Conservation (phyloP, 2,329 filamentous ascomycete genomes). For the Curvularia eragrostidis region DNA sequence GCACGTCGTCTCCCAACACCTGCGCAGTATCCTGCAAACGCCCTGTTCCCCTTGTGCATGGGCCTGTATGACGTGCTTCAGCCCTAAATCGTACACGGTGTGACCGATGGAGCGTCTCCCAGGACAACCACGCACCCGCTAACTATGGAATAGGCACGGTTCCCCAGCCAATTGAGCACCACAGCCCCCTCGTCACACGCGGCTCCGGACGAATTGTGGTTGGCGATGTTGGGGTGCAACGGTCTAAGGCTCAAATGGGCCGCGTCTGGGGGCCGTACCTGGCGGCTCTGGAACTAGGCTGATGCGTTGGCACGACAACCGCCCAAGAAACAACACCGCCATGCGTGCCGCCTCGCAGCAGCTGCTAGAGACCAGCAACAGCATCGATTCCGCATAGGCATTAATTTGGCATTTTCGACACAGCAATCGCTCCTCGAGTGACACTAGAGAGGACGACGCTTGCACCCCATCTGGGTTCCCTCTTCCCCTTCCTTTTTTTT, state of each 20-base stretch:
- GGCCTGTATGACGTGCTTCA: slow-evolving; percentile 5
- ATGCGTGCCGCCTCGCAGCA: slow-evolving; percentile 12
- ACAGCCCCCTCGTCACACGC: slow-evolving; percentile 10
- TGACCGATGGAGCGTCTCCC: slow-evolving; percentile 4
- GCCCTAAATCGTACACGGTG: slow-evolving; percentile 8
- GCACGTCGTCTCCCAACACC: background rate
- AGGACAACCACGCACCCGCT: slow-evolving; percentile 3
- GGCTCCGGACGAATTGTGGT: slow-evolving; percentile 6
- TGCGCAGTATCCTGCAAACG: slow-evolving; percentile 11
- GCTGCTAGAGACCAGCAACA: slow-evolving; percentile 9
- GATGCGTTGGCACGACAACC: slow-evolving; percentile 19
- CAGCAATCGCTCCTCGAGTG: slow-evolving; percentile 16
- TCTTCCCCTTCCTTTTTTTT: slow-evolving; percentile 1
- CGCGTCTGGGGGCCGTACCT: slow-evolving; percentile 15
- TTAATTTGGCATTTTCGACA: slow-evolving; percentile 25
- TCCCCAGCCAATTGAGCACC: slow-evolving; percentile 8
- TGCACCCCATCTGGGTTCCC: slow-evolving; percentile 3
- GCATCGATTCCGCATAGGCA: slow-evolving; percentile 25
- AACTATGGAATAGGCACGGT: slow-evolving; percentile 1
- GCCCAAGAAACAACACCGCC: slow-evolving; percentile 20
- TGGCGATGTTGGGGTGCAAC: slow-evolving; percentile 8
- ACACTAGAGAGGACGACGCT: slow-evolving; percentile 7
- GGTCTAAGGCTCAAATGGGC: slow-evolving; percentile 14
- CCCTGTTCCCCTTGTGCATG: slow-evolving; percentile 11
- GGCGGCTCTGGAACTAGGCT: slow-evolving; percentile 4